phyloP scores from a whole-genome alignment of 2,329 filamentous ascomycete genomes.

The Aspergillus eucalypticola region DNA sequence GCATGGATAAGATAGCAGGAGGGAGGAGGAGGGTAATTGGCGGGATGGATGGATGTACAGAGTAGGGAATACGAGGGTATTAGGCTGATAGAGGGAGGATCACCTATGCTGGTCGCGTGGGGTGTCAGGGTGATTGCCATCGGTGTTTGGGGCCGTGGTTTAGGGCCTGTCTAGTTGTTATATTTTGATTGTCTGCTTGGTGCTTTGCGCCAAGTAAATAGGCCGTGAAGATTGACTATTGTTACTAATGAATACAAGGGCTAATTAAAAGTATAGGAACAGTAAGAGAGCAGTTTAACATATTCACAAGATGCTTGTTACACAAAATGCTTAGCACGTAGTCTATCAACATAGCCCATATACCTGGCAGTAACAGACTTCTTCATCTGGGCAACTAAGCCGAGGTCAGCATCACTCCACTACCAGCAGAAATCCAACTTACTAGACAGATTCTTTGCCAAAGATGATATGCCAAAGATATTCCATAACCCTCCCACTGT shows the following conservation, averaged over 20 bases:
- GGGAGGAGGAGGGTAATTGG: not conserved
- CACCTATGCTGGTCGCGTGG: no score
- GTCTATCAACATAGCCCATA: slow-evolving; percentile 34
- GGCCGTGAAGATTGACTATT: no score
- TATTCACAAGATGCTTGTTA: no score
- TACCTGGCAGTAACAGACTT: slow-evolving; percentile 40
- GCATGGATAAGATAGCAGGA: not conserved
- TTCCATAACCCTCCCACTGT: slow-evolving; percentile 63
- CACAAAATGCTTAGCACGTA: no score
- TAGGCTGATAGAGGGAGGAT: no score
- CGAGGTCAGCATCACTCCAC: not conserved
- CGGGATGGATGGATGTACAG: no score
- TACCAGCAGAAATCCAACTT: slow-evolving; percentile 17
- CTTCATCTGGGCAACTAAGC: slow-evolving; percentile 32
- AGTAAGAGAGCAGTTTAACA: not conserved
- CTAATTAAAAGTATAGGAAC: not conserved
- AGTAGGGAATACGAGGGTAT: no score
- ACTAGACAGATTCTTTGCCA: slow-evolving; percentile 44
- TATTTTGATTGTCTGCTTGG: no score
- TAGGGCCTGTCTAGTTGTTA: no score
- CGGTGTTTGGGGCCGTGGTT: no score
- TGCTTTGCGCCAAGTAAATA: no score
- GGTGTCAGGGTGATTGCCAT: no score
- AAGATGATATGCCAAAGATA: slow-evolving; percentile 67
- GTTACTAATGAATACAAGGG: not conserved